Percentiles rank a stretch among this genome's conserved stretches.
These are phyloP conservation scores for Alternaria arbusti DNA, from an alignment of 2,329 filamentous ascomycete species.

Conservation along the genomic window DNA sequence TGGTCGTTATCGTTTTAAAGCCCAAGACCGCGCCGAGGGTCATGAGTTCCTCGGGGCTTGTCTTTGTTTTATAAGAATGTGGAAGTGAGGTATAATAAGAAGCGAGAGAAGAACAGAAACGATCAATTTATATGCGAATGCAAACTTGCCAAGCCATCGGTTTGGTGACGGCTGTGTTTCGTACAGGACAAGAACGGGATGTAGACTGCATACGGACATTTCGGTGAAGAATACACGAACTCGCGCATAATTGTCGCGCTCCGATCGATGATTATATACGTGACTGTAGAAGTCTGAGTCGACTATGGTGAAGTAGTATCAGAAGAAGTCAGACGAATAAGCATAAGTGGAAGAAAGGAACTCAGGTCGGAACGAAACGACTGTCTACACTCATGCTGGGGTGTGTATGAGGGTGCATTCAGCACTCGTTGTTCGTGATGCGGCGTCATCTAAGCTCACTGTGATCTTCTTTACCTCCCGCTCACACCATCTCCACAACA, in stretches of 20 bases:
- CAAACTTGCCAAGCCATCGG: accelerated
- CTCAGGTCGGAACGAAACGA: background rate
- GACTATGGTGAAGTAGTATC: background rate
- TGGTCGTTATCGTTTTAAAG: too few relatives aligned
- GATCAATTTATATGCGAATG: background rate
- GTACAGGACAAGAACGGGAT: background rate
- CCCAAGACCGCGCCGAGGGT: too few relatives aligned
- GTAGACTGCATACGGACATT: too few relatives aligned
- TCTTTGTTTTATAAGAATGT: too few relatives aligned
- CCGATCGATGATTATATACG: too few relatives aligned
- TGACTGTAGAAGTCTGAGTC: too few relatives aligned
- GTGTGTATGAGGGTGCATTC: background rate
- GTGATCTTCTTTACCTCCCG: background rate
- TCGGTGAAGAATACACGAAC: too few relatives aligned
- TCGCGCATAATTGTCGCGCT: too few relatives aligned
- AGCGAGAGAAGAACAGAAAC: background rate
- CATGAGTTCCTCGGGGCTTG: too few relatives aligned
- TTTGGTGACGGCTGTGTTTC: background rate
- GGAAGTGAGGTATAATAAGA: background rate
- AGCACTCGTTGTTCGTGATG: accelerated
- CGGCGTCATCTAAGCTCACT: background rate
- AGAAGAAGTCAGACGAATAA: background rate
- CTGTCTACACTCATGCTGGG: accelerated
- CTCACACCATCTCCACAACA: background rate
- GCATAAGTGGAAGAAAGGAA: background rate